These are phyloP conservation scores for Rosa chinensis DNA, from an alignment of 306 rosid genomes.

Conservation along the genomic window DNA sequence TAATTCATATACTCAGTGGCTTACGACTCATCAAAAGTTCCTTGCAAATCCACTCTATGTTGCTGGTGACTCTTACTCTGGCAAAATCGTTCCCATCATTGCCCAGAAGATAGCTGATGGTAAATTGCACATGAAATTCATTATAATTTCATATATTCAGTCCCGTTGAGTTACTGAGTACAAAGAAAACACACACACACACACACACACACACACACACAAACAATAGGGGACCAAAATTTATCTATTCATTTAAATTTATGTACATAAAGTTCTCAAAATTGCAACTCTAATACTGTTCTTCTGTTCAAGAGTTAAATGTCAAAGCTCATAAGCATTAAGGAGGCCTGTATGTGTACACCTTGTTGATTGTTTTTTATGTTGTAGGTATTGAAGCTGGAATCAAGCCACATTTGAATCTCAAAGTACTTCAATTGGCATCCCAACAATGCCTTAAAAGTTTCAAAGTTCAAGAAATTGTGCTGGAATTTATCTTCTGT, in stretches of 20 bases:
- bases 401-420: constrained; percentile 14
- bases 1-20: constrained; percentile 7
- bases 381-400: constrained; percentile 17
- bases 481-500: neutral
- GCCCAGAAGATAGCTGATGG: constrained; percentile 3
- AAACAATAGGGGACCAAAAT: neutral
- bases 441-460: neutral
- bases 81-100: constrained; percentile 13
- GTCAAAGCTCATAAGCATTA: neutral
- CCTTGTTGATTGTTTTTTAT: neutral
- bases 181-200: too few species aligned
- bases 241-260: neutral
- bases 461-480: neutral
- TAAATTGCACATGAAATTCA: neutral
- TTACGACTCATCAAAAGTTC: constrained; percentile 8
- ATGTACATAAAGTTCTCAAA: neutral
- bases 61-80: constrained; percentile 19
- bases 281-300: neutral
- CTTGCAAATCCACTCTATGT: constrained; percentile 20
- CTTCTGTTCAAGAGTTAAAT: neutral
- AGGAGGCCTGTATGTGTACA: neutral
- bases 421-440: constrained; percentile 5
- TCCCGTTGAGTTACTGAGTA: neutral
- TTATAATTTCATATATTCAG: neutral
- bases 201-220: neutral